Conservation (phyloP, 371 early-diverging fungal genomes). For the Mucor saturninus region DNA sequence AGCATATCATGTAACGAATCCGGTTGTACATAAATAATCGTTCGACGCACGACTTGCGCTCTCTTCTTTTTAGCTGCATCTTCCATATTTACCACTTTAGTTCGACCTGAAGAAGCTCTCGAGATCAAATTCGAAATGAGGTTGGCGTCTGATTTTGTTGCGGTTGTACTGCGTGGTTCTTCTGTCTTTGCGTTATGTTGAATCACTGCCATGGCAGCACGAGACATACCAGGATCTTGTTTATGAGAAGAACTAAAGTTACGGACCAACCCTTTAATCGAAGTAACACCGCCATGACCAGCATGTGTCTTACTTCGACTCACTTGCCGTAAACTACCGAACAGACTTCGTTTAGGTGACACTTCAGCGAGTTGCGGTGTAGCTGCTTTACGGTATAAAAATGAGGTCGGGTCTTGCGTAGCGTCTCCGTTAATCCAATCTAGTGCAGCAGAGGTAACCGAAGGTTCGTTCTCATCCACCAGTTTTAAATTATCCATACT, state of each 20-base stretch:
- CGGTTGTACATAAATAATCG: conserved; percentile 56
- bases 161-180: background rate
- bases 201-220: conserved; percentile 37
- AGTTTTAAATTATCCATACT: conserved; percentile 16
- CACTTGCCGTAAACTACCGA: conserved; percentile 33
- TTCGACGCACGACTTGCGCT: conserved; percentile 44
- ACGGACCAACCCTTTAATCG: conserved; percentile 27
- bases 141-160: conserved; percentile 13
- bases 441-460: conserved; percentile 17
- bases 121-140: conserved; percentile 25
- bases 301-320: conserved; percentile 23
- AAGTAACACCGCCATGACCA: conserved; percentile 7
- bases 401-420: background rate
- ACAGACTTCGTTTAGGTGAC: conserved; percentile 14
- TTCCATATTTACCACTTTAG: conserved; percentile 33
- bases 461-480: conserved; percentile 3
- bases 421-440: conserved; percentile 20
- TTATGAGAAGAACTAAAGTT: conserved; percentile 22
- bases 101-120: conserved; percentile 17
- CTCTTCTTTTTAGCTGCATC: conserved; percentile 11
- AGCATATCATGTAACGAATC: conserved; percentile 33
- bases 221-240: conserved; percentile 23
- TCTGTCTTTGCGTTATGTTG: conserved; percentile 26
- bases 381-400: background rate
- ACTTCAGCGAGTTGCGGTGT: background rate